Evolutionary conservation across 2,329 filamentous ascomycete species (phyloP), one percentile per base, ranked within the genome.

Genomic region (Phialemonium atrogriseum): DNA sequence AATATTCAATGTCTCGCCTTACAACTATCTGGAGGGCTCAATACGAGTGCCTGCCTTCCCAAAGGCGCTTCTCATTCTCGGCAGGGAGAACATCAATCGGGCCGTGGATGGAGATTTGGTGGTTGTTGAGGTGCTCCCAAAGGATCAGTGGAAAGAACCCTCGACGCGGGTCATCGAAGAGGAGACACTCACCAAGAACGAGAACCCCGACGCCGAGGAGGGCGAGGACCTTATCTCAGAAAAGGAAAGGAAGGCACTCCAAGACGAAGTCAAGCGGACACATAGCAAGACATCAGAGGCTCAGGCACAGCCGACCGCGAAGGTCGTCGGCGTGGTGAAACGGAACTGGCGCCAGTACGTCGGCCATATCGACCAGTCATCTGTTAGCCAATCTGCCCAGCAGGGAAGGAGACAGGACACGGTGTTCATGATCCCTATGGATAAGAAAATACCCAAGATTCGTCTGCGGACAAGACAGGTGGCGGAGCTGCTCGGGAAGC

Each of bases 271-370:
- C 18, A 91, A 81, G 61, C 81, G 79, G 51, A 82, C 80, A 1
- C 89, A 96, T 46, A 81, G 77, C 32, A 80, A 81, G 50, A 76
- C 66, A 33, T 71, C 73, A 1, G 87, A 95, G 56, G 80, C 80
- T 26, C 76, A 77, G 30, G 77, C 85, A 3, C 87, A 95, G 47
- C 91, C 91, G 6, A 96, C 91, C 6, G 91, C 89, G 16, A 84
- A 75, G 52, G 84, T 98, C 10, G 86, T 96, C 6, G 91, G 91
- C 28, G 71, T 96, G 15, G 76, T 94, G 52, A 95, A 94, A 61
- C 77, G 91, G 32, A 96, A 96, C 56, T 98, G 91, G 91, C 75
- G 91, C 38, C 93, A 96, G 57, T 96, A 95, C 47, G 91, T 98
- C 39, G 91, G 91, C 3, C 88, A 95, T 51, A 81, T 98, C 35